Base-by-base conservation (phyloP, 257 asterid species). In the Penstemon barbatus region DNA sequence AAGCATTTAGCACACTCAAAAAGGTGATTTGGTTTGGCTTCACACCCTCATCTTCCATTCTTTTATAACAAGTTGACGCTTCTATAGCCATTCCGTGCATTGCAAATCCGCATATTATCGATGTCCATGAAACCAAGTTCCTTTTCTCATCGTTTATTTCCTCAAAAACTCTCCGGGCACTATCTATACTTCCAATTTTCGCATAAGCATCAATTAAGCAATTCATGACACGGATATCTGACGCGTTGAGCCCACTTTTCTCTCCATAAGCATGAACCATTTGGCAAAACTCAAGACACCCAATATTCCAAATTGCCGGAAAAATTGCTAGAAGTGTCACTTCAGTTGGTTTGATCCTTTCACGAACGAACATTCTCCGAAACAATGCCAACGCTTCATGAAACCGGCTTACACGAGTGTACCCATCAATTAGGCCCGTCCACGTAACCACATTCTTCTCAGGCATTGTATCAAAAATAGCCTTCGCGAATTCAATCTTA, bases 401-500 rank as follows among this genome's bases (percentile, higher is more conserved):
- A 44, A 68, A 85, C 58, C 43, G 73, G 36, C 80, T 72, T 61
- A 19, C 64, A 57, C 95, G 77, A 5, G 91, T 85, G 58, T 81
- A 86, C 65, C 97, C 97, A 68, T 87, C 93, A 41, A 87, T 82
- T 9, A 90, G 36, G 8, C 93, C 86, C 0, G 97, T 89, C 97
- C 95, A 89, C 0, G 97, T 82, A 68, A 89, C 73, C 57, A 87
- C 84, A 70, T 85, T 85, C 85, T 75, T 89, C 69, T 63, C 84
- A 18, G 87, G 89, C 90, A 89, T 85, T 66, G 6, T 68, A 74
- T 89, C 80, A 52, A 89, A 89, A 43, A 80, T 60, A 7, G 43
- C 65, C 78, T 76, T 78, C 11, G 95, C 93, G 33, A 44, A 68
- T 33, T 51, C 70, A 61, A 89, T 63, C 77, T 79, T 77, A 36